Conservation (phyloP, 106 monocot genomes). For the Narthecium ossifragum region DNA sequence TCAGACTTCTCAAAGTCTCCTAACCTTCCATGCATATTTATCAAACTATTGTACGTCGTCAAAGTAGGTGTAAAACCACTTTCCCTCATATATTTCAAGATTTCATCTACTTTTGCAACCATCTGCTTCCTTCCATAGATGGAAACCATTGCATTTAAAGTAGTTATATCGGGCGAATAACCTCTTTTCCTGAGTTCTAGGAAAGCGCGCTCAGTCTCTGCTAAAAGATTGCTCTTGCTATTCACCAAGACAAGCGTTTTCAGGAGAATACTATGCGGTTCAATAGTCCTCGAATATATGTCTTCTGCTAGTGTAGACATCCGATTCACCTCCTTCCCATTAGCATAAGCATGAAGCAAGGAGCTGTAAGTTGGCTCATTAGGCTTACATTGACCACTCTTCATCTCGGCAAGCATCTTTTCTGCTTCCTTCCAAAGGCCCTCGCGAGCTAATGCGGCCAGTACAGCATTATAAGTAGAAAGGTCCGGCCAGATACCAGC, state of each 20-base stretch:
- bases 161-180: slow-evolving; percentile 69
- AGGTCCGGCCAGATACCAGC: slow-evolving; percentile 79
- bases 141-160: slow-evolving; percentile 93
- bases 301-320: slow-evolving; percentile 52
- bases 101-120: slow-evolving; percentile 68
- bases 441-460: slow-evolving; percentile 90
- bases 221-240: slow-evolving; percentile 79
- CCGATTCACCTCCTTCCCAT: slow-evolving; percentile 50
- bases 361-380: slow-evolving; percentile 82
- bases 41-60: slow-evolving; percentile 82
- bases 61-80: slow-evolving; percentile 61
- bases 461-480: slow-evolving; percentile 88
- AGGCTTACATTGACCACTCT: slow-evolving; percentile 53
- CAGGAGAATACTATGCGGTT: slow-evolving; percentile 59
- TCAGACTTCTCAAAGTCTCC: slow-evolving; percentile 74
- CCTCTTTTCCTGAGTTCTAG: slow-evolving; percentile 64
- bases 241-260: slow-evolving; percentile 91
- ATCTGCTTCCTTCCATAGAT: slow-evolving; percentile 82
- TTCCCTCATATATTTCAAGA: slow-evolving; percentile 66
- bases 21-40: slow-evolving; percentile 66
- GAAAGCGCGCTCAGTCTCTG: slow-evolving; percentile 68
- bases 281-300: slow-evolving; percentile 59
- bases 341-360: slow-evolving; percentile 93
- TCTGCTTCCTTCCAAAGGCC: slow-evolving; percentile 86
- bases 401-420: slow-evolving; percentile 80